Evolutionary conservation across 805 yeast genomes (phyloP).

Genomic region (Candida tammaniensis): DNA sequence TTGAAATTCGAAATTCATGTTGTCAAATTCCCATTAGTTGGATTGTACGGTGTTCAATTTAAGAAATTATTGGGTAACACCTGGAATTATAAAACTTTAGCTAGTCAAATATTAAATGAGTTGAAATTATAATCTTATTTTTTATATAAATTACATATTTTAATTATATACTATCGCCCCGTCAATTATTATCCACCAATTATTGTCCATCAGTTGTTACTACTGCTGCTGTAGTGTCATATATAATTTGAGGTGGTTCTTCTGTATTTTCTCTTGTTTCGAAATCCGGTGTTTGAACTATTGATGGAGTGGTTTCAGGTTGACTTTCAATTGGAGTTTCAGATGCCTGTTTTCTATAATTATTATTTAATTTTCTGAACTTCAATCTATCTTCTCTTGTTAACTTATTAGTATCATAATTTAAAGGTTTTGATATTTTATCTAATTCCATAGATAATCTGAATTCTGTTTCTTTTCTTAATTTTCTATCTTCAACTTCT

Average conservation of each 20-base stretch:
- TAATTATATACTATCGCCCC: too few relatives aligned
- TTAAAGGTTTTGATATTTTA: conserved; percentile 10
- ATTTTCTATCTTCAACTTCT: conserved; percentile 44
- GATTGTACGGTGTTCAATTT: conserved; percentile 90
- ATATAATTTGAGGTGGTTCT: too few relatives aligned
- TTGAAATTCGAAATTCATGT: conserved; percentile 86
- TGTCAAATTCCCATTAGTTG: conserved; percentile 87
- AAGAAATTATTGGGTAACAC: conserved; percentile 91
- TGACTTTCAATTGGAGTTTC: background rate
- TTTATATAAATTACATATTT: too few relatives aligned
- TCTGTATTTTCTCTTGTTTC: too few relatives aligned
- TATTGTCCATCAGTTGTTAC: too few relatives aligned
- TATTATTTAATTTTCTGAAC: conserved; percentile 22
- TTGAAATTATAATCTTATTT: conserved; percentile 48
- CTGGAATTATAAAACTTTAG: conserved; percentile 90
- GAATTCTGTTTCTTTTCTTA: conserved; percentile 39
- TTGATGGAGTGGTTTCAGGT: background rate
- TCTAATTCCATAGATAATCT: conserved; percentile 37
- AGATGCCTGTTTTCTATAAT: conserved; percentile 3
- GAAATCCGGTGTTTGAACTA: too few relatives aligned
- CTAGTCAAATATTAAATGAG: conserved; percentile 76
- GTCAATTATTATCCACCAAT: too few relatives aligned
- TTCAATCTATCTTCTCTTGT: conserved; percentile 33
- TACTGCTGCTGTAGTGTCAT: too few relatives aligned
- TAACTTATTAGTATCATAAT: conserved; percentile 19